A percentile compares a stretch with the other conserved stretches of the same genome.
These are phyloP conservation scores for Verbascum thapsus DNA, from an alignment of 257 asterid species.

Conservation along the genomic window DNA sequence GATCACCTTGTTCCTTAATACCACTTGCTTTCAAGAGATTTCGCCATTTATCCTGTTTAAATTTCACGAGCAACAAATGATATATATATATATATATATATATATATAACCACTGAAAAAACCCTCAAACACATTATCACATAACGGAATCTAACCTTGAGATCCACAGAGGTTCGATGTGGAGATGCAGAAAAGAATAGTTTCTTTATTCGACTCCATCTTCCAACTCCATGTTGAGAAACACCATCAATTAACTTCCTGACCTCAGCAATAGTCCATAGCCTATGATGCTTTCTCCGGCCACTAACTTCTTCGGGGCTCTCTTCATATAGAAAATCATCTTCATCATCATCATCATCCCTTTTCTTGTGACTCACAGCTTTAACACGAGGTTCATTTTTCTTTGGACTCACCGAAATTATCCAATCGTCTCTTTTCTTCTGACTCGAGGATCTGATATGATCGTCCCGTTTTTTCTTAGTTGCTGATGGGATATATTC, in stretches of 20 bases:
- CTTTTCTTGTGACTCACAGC: conserved; percentile 26
- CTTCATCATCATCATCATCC: conserved; percentile 25
- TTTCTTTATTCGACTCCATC: conserved; percentile 90
- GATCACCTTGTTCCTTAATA: conserved; percentile 55
- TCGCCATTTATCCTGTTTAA: conserved; percentile 92
- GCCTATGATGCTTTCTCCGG: conserved; percentile 82
- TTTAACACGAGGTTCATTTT: conserved; percentile 22
- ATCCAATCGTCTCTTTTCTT: conserved; percentile 36
- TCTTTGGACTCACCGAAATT: conserved; percentile 29
- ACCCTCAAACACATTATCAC: neutral
- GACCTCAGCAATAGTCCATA: conserved; percentile 90
- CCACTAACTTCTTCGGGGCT: conserved; percentile 46
- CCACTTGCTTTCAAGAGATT: conserved; percentile 92
- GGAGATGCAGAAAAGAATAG: conserved; percentile 70
- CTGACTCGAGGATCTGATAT: conserved; percentile 26
- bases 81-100: too few relatives aligned
- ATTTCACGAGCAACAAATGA: conserved; percentile 24
- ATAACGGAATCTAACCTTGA: conserved; percentile 56
- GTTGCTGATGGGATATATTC: conserved; percentile 17
- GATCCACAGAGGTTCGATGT: conserved; percentile 94
- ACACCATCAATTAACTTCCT: conserved; percentile 83
- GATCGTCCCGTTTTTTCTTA: conserved; percentile 32
- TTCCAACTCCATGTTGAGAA: conserved; percentile 86
- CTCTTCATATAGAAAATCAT: conserved; percentile 25
- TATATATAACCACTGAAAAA: neutral